phyloP scores from a whole-genome alignment of 208 protist species.

The Naegleria fowleri region DNA sequence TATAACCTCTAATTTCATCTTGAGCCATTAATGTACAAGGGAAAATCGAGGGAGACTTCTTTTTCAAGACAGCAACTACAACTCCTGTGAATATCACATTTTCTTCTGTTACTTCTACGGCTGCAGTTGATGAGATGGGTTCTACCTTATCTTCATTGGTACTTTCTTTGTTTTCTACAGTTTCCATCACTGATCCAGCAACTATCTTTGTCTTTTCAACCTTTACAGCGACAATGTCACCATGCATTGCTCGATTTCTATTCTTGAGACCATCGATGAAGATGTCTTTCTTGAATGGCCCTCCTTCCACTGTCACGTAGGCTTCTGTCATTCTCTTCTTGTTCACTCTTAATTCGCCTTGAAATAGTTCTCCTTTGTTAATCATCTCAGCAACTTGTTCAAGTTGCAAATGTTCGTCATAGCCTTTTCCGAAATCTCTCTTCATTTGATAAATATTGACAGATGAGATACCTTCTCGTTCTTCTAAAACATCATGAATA shows the following conservation, averaged over 20 bases:
- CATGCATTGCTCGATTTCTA: constrained; percentile 15
- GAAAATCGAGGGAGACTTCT: constrained; percentile 2
- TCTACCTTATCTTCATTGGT: not conserved
- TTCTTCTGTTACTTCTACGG: not conserved
- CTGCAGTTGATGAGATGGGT: not conserved
- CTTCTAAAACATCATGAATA: not conserved
- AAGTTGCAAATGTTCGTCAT: not conserved
- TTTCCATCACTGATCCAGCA: not conserved
- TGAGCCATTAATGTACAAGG: not conserved
- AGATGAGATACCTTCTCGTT: not conserved
- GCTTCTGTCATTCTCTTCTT: not conserved
- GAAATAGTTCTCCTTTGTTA: not conserved
- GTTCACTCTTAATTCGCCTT: not conserved
- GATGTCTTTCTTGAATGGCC: not conserved
- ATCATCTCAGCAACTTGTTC: not conserved
- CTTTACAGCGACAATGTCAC: not conserved
- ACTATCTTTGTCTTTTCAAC: not conserved
- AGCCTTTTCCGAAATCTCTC: not conserved
- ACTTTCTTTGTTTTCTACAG: not conserved
- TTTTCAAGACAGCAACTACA: not conserved
- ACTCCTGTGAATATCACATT: not conserved
- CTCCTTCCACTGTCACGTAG: not conserved
- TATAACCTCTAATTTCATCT: not conserved
- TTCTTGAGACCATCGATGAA: not conserved
- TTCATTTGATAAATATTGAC: constrained; percentile 18